Evolutionary conservation across 2,329 filamentous ascomycete genomes (phyloP), one percentile per base, ranked within the genome.

Genomic region (Chalaropsis ovoidea): DNA sequence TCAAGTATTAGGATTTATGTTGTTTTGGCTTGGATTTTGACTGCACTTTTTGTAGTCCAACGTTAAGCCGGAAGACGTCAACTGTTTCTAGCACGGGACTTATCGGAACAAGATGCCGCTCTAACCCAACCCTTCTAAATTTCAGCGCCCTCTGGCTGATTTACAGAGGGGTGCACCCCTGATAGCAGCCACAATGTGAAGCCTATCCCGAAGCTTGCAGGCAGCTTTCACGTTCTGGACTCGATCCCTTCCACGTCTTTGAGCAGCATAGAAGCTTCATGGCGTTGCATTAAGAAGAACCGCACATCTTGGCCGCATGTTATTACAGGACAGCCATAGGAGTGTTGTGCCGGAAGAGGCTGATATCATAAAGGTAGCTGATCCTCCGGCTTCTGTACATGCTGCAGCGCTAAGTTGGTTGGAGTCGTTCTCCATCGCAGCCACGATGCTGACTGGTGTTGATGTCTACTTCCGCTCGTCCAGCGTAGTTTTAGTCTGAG

Each of bases 241-340:
- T 39, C 13, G 17, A 58, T 35, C 17, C 17, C 7, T 35, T 39
- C 27, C 31, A 31, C 15, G 54, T 58, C 31, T 19, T 3, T 17
- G 15, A 19, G 54, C 27, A 58, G 24, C 54, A 58, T 39, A 35
- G 54, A 39, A 58, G 54, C 27, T n/a, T 39, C 10, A 15, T 58
- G 52, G 54, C 31, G 54, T 58, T 58, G 54, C 54, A 58, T 58
- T 58, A 15, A 39, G 54, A 58, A 58, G 24, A 58, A 58, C 8
- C 27, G n/a, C 54, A 39, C 54, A 39, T 58, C 27, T 58, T 39
- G 24, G 31, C 54, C 54, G 54, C 54, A 58, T 39, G 17, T 39
- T 39, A 10, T 58, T 31, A 39, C 52, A 58, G 47, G n/a, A 58
- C 15, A n/a, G 27, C 31, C 24, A 58, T 22, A 24, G 47, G 24